phyloP scores from a whole-genome alignment of 2,329 filamentous ascomycete species.

The Colletotrichum incanum region DNA sequence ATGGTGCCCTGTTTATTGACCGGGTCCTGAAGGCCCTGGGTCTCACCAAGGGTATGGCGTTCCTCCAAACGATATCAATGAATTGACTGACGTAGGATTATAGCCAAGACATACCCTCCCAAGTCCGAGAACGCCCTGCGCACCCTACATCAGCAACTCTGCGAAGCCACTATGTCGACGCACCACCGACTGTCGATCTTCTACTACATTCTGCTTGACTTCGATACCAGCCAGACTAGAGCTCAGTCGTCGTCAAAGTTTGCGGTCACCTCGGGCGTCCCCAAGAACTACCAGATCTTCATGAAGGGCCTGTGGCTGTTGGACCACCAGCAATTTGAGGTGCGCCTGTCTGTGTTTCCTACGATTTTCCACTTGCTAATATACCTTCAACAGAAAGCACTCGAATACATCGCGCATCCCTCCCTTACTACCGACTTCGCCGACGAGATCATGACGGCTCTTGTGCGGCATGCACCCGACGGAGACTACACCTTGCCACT shows the following conservation, averaged over 20 bases:
- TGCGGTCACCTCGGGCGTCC: conserved; percentile 75
- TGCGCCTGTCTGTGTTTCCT: conserved; percentile 50
- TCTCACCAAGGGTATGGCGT: conserved; percentile 75
- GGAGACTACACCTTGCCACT: conserved; percentile 77
- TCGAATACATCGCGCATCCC: conserved; percentile 85
- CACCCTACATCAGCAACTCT: conserved; percentile 79
- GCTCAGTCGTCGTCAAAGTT: conserved; percentile 71
- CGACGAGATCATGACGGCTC: conserved; percentile 82
- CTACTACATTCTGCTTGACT: conserved; percentile 87
- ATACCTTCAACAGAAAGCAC: conserved; percentile 65
- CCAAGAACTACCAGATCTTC: conserved; percentile 83
- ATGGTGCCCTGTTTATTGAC: conserved; percentile 84
- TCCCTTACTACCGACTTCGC: conserved; percentile 85
- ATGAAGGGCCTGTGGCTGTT: conserved; percentile 88
- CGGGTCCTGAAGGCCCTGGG: conserved; percentile 80
- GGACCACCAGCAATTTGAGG: conserved; percentile 79
- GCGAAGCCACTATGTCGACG: conserved; percentile 73
- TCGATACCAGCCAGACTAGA: conserved; percentile 69
- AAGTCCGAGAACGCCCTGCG: conserved; percentile 77
- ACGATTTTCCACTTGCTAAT: neutral
- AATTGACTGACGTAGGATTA: neutral
- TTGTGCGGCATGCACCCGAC: conserved; percentile 74
- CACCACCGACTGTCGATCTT: conserved; percentile 88
- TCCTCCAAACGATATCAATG: neutral
- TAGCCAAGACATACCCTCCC: conserved; percentile 81